Percentiles rank a stretch among this genome's conserved stretches.
phyloP scores from a whole-genome alignment of 1,284 basidiomycete genomes.

The Ganoderma resinaceum region DNA sequence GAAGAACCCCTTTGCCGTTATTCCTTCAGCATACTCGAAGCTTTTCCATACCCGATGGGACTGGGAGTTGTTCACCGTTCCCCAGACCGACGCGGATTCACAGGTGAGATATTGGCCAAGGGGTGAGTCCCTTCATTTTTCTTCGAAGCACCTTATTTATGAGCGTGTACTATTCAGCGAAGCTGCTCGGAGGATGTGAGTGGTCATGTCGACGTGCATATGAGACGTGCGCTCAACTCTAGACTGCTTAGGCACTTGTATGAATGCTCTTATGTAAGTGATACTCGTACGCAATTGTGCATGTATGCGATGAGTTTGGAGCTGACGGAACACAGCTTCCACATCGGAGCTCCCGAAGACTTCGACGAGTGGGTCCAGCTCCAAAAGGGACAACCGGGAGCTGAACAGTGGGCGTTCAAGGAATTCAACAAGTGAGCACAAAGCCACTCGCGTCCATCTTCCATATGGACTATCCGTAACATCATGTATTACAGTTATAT shows the following conservation, averaged over 20 bases:
- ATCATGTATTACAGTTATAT: conserved; percentile 54
- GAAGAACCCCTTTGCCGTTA: conserved; percentile 29
- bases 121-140: conserved; percentile 46
- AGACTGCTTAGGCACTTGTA: conserved; percentile 47
- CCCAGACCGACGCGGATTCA: conserved; percentile 56
- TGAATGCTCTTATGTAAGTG: conserved; percentile 63
- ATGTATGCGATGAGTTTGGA: no score
- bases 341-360: conserved; percentile 71
- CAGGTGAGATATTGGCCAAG: conserved; percentile 64
- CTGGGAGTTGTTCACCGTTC: conserved; percentile 60
- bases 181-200: conserved; percentile 8
- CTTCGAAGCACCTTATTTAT: neutral
- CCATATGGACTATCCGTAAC: neutral
- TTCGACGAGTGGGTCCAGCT: conserved; percentile 73
- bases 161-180: conserved; percentile 46
- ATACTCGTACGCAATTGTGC: no score
- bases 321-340: conserved; percentile 52
- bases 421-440: conserved; percentile 53
- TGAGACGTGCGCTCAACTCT: neutral
- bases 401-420: conserved; percentile 65
- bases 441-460: neutral
- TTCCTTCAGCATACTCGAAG: conserved; percentile 34
- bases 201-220: neutral
- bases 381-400: conserved; percentile 53
- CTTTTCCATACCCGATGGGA: conserved; percentile 42